Base-by-base conservation (phyloP, 768 basidiomycete genomes). In the Pleurotus platypus region DNA sequence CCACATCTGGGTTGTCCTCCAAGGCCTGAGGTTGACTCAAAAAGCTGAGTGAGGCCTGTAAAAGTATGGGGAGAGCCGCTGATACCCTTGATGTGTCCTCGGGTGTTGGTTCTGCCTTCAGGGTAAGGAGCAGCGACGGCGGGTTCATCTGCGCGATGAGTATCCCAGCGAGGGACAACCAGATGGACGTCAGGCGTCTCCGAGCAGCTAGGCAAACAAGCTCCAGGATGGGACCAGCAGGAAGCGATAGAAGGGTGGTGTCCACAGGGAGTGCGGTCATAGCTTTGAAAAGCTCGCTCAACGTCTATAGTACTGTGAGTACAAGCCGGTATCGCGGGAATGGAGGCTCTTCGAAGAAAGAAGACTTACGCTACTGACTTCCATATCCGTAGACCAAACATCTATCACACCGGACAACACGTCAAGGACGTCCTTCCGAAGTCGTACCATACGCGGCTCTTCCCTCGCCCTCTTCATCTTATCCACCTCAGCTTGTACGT, bases 1-100 rank as follows among this genome's bases (percentile, higher is more conserved):
- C 91, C 24, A 96, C 83, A 67, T 96, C 94, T 0, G 94, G 94
- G 65, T 96, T 92, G 92, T 96, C 75, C 64, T 85, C 84, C 88
- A 92, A 89, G 7, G 80, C 83, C 1, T 84, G 84, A 0, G 80
- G 78, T 55, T 79, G 72, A 0, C 81, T 73, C 27, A 93, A 72
- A 40, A 75, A 65, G 3, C 65, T 68, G 58, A 94, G 65, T 3
- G 81, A 81, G 22, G 81, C 78, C 59, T 85, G 78, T 43, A 92
- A 62, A 26, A 94, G 60, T 2, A 83, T 72, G 0, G 83, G 80
- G 1, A 92, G 65, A 1, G 78, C 79, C 55, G 72, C 75, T 27
- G 73, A 72, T 8, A 91, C 81, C n/a, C 85, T 75, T 2, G 71
- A 70, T 57, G 83, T 75, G 0, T 84, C 84, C 63, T 89, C 79